Base-by-base conservation (phyloP, 169 alveolate genomes). In the Eimeria maxima region DNA sequence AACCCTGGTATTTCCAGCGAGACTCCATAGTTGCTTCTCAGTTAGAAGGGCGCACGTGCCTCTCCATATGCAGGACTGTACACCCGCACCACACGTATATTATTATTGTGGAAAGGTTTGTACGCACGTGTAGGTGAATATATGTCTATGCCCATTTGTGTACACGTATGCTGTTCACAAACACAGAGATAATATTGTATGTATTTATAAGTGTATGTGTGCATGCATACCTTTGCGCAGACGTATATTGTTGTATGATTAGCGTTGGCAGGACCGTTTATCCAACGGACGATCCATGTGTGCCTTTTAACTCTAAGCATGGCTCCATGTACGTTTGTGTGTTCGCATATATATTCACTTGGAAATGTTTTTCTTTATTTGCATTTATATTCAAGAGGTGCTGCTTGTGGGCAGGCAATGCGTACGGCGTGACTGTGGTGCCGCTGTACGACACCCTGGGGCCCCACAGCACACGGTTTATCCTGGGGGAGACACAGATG, bases 361-460 rank as follows among this genome's bases (percentile, higher is more conserved):
- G 22, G 2, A n/a, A 6, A 65, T n/a, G 7, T 65, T 6, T 20
- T 1, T 33, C 2, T 18, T 4, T 33, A 18, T 14, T 20, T 33
- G 7, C 20, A 27, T 80, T 18, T 20, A 38, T n/a, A 53, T 53
- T 22, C 24, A 24, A 14, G 20, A 4, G 73, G 50, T 3, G 11
- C 44, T 29, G 57, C 6, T 3, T 65, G 74, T 14, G 13, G n/a
- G 90, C 94, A 94, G 96, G 93, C 80, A 81, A 87, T 57, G 96
- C 96, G 33, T 92, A 83, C 74, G 95, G 95, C 94, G 44, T 93
- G 74, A 96, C 97, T 20, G 50, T 92, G 44, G 95, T 90, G 67
- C 97, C 97, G 29, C 55, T 96, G 63, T 96, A 96, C 63, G 97
- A 96, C 84, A 96, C 97, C 7, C 57, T 96, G 83, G 96, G 96